Evolutionary conservation across 2,329 filamentous ascomycete species (phyloP), one percentile per base, ranked within the genome.

Genomic region (Thielaviopsis populi): DNA sequence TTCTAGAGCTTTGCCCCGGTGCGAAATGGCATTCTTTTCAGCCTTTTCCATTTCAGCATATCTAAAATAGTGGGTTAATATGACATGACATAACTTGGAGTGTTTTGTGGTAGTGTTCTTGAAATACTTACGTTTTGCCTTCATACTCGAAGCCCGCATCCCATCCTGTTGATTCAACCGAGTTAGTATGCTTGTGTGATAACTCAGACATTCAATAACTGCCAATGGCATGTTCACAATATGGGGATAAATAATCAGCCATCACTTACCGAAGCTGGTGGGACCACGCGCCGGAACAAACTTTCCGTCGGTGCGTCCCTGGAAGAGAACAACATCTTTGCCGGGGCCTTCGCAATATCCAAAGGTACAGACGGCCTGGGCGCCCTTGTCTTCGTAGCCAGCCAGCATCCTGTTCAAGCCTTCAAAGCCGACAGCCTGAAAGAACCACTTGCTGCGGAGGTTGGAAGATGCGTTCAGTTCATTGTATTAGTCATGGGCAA

Each of bases 91-190:
- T 22, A 17, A 24, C 10, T 2, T 13, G 46, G 46, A 50, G 4
- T 50, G 10, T n/a, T 19, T 48, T 48, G n/a, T 22, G 30, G 17
- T 53, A 15, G n/a, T 62, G 11, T 24, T 41, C 22, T 43, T 27
- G 11, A 30, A 15, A 13, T 2, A 75, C 80, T 71, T 73, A 83
- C 77, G 94, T 99, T 75, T 89, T 78, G 50, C 91, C 91, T 68
- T 95, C 82, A 69, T 95, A 92, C 76, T 99, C 94, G 70, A 99
- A 99, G 68, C 95, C 87, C 1, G 94, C 84, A 74, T 99, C 94
- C 94, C 94, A 99, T 56, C 92, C 91, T 95, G 68, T n/a, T 30
- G 30, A 40, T 11, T 59, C 2, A 4, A 10, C 8, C 5, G 22
- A 22, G 63, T 66, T 62, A 62, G 54, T 61, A 46, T 22, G 6